Evolutionary conservation across 1,284 basidiomycete species (phyloP), one percentile per base, ranked within the genome.

Genomic region (Leccinum subfulvum): DNA sequence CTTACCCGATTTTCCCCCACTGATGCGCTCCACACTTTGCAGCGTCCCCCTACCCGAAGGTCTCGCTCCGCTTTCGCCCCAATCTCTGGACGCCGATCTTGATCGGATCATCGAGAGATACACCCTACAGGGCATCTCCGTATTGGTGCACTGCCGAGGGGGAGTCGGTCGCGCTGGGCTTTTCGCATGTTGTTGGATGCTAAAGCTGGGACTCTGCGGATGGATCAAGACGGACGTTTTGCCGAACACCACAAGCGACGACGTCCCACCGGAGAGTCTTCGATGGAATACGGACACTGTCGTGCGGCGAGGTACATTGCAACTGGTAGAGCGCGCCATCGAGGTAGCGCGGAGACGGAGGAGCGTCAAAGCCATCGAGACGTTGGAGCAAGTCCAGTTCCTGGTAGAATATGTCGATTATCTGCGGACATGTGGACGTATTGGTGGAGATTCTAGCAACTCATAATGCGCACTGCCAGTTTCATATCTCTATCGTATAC

Each of bases 81-180:
- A 77, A 13, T 75, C 77, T 33, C 83, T 97, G 56, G 91, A 98
- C 71, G 78, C 75, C 0, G 83, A 92, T 63, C 80, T 99, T n/a
- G 81, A 82, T 8, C 78, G 81, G 49, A 78, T 98, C 61, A 89
- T 95, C 53, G 74, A 84, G 16, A 76, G 78, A 6, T 97, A 96
- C 71, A 93, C 95, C 0, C 78, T 96, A 8, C 80, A 79, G 7
- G 95, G 95, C 1, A 75, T 84, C 2, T 83, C 88, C 37, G 84
- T 97, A 3, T 84, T 98, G 6, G 92, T 92, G 6, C 97, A 98
- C 70, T 99, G 97, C 74, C 86, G 97, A 28, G 97, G 96, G 39
- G 97, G 97, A 6, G 92, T 99, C 4, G 97, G 97, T 1, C 85
- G 97, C 28, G 97, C 97, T 0, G 96, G 96, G 1, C 82, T 98